These are phyloP conservation scores for Escallonia rubra DNA, from an alignment of 129 eudicot species.

Conservation along the genomic window DNA sequence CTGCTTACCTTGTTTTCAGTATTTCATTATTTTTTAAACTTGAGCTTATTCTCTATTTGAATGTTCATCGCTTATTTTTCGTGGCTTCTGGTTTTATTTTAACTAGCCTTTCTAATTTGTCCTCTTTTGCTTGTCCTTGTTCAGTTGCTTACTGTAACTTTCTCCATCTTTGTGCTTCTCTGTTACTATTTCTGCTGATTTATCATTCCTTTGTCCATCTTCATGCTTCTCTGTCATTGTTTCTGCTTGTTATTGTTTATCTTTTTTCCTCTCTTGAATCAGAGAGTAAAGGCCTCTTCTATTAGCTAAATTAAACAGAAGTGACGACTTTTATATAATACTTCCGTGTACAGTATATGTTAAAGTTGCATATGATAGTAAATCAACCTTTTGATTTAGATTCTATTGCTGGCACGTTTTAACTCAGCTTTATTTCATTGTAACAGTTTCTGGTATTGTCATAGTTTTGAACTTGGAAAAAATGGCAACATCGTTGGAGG, in stretches of 20 bases:
- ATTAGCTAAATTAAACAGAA: neutral
- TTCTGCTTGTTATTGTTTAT: neutral
- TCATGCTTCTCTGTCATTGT: neutral
- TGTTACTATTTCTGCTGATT: neutral
- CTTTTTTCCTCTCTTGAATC: neutral
- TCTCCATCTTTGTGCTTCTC: neutral
- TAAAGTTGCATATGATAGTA: neutral
- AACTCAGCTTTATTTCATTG: neutral
- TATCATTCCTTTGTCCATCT: neutral
- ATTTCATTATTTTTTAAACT: neutral
- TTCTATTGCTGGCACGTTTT: neutral
- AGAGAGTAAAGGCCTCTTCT: neutral
- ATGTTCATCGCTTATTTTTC: neutral
- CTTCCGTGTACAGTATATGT: neutral
- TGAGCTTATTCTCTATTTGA: neutral
- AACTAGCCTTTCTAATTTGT: neutral
- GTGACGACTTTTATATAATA: neutral
- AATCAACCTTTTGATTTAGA: neutral
- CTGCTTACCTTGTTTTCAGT: neutral
- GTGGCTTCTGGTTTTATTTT: neutral
- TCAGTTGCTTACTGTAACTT: neutral
- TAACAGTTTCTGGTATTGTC: slow-evolving; percentile 25
- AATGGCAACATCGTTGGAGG: slow-evolving; percentile 82
- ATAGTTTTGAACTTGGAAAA: slow-evolving; percentile 6
- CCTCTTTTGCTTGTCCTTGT: neutral